These are phyloP conservation scores for Fraxinus ornus DNA, from an alignment of 305 asterid genomes.

Conservation along the genomic window DNA sequence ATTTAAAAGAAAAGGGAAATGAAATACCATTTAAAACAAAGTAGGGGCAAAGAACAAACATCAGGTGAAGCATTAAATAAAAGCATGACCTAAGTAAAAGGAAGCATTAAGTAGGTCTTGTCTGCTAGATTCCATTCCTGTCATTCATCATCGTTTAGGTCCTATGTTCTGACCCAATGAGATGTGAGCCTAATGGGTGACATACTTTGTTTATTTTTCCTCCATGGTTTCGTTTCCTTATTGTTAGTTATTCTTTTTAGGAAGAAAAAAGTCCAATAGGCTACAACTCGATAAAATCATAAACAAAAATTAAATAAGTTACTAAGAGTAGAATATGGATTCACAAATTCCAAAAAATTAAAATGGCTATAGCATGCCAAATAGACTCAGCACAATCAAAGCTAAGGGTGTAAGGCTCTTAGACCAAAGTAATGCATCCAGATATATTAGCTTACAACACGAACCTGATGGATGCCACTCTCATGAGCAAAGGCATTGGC, in stretches of 20 bases:
- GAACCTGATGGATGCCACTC: slow-evolving; percentile 98
- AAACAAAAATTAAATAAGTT: background rate
- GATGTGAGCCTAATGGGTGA: background rate
- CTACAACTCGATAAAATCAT: background rate
- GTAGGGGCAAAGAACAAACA: background rate
- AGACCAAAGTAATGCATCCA: background rate
- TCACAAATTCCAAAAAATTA: background rate
- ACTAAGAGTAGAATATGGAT: background rate
- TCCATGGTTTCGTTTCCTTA: background rate
- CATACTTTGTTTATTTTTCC: background rate
- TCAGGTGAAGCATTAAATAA: background rate
- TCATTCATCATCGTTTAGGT: background rate
- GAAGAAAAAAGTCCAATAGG: background rate
- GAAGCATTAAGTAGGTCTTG: background rate
- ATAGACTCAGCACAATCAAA: background rate
- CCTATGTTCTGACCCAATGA: background rate
- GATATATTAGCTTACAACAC: slow-evolving; percentile 10
- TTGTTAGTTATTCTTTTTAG: background rate
- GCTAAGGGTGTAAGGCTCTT: background rate
- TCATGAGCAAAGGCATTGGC: slow-evolving; percentile 99
- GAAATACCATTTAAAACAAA: background rate
- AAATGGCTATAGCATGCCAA: background rate
- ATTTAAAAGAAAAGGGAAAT: background rate
- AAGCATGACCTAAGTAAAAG: background rate
- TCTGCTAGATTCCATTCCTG: background rate